Base-by-base conservation (phyloP, 148 eudicot genomes). In the Persicaria maculosa region DNA sequence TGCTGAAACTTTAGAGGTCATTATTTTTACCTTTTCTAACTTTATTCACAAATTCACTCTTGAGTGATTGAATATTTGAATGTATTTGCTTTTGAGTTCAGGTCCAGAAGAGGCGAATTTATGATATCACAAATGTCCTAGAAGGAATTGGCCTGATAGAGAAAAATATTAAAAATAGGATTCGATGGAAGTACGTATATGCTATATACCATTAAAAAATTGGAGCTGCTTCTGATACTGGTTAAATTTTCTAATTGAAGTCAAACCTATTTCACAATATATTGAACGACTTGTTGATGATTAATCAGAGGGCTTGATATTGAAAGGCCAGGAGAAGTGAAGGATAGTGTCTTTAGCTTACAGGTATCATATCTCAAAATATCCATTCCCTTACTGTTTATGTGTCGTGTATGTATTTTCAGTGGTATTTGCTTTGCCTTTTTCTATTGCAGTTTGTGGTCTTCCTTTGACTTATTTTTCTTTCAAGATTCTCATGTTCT, bases 61-160 rank as follows among this genome's bases (percentile, higher is more conserved):
- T 2, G n/a, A 71, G 8, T 45, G 12, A 44, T 71, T 20, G 22
- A 45, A 17, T 71, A 44, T 71, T 71, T 20, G 22, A 45, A 17
- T 71, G 43, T 71, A 25, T 48, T 48, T 73, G 50, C 57, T 71
- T 78, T 78, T 10, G 76, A 54, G 72, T 77, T 62, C 86, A 95
- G 99, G 99, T 95, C 15, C 99, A 92, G 75, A 95, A 95, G 82
- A 92, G 99, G 85, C 89, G 99, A 72, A 95, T 95, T 69, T 95
- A 95, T 86, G 99, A 95, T 75, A 95, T 95, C 68, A 95, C 99
- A 17, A 95, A 95, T 84, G 99, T 95, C 73, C 88, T 95, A 47
- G 99, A 95, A 84, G 99, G 99, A 81, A 89, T 90, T 81, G 99
- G 99, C 43, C 88, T 95, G 14, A 90, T 95, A 36, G 99, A 95